Percentiles rank a stretch among this genome's conserved stretches.
Evolutionary conservation across 2,329 filamentous ascomycete genomes (phyloP).

Genomic region (Aspergillus sp.): DNA sequence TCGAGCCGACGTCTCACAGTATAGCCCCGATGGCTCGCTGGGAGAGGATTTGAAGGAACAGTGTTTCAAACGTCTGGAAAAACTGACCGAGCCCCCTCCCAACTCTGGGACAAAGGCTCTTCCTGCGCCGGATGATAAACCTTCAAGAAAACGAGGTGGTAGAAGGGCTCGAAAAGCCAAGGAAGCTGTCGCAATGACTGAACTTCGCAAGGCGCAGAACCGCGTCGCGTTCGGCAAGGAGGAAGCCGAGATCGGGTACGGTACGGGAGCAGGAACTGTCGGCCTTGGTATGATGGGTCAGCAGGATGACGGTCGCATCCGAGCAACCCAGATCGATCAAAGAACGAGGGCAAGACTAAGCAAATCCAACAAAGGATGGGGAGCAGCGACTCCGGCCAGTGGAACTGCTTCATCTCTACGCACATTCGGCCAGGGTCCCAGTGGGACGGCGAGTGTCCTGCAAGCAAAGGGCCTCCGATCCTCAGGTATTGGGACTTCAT

Average conservation of each 20-base stretch:
- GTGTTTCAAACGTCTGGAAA: slow-evolving; percentile 83
- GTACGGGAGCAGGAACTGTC: slow-evolving; percentile 77
- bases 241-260: slow-evolving; percentile 90
- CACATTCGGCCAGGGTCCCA: slow-evolving; percentile 67
- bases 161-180: slow-evolving; percentile 89
- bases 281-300: slow-evolving; percentile 96
- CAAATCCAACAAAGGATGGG: slow-evolving; percentile 96
- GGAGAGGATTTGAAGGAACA: slow-evolving; percentile 80
- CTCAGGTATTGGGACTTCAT: slow-evolving; percentile 74
- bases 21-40: slow-evolving; percentile 74
- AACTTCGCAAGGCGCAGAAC: slow-evolving; percentile 93
- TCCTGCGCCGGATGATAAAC: slow-evolving; percentile 93
- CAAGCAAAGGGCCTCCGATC: slow-evolving; percentile 76
- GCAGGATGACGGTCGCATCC: slow-evolving; percentile 82
- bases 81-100: slow-evolving; percentile 84
- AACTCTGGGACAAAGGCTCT: slow-evolving; percentile 86
- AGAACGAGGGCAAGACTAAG: slow-evolving; percentile 89
- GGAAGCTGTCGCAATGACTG: slow-evolving; percentile 95
- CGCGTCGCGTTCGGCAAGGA: slow-evolving; percentile 94
- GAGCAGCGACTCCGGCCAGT: slow-evolving; percentile 59
- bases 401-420: slow-evolving; percentile 76
- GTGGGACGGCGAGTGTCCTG: slow-evolving; percentile 66
- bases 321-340: slow-evolving; percentile 85
- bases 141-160: slow-evolving; percentile 86
- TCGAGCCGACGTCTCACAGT: slow-evolving; percentile 82